Conservation (phyloP, 257 asterid genomes). For the Solanum ossicruentum region DNA sequence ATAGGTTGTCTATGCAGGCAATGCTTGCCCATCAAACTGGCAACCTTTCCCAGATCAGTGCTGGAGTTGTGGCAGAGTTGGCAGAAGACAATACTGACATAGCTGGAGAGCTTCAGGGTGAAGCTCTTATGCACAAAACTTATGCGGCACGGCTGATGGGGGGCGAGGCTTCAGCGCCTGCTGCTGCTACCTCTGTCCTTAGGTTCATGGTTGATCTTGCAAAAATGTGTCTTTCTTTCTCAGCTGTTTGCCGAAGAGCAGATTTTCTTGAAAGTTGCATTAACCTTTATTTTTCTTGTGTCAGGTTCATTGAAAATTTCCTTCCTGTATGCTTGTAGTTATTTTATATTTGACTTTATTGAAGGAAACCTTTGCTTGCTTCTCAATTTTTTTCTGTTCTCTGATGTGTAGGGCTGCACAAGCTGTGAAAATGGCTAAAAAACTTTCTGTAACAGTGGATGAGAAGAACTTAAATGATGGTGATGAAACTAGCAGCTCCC, state of each 20-base stretch:
- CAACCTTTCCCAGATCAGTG: conserved; percentile 81
- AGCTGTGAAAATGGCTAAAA: conserved; percentile 90
- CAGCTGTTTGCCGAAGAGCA: conserved; percentile 74
- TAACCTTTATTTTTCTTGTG: conserved; percentile 93
- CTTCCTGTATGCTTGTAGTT: not conserved
- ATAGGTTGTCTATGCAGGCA: conserved; percentile 73
- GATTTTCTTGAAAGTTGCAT: conserved; percentile 94
- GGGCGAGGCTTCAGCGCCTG: conserved; percentile 99
- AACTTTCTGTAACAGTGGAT: conserved; percentile 51
- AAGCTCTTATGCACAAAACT: conserved; percentile 98
- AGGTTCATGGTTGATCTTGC: conserved; percentile 99
- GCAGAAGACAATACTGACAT: conserved; percentile 68
- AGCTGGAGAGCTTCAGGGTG: conserved; percentile 97
- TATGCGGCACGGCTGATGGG: conserved; percentile 99
- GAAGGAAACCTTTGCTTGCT: not conserved
- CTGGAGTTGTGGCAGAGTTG: conserved; percentile 87
- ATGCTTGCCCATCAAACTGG: conserved; percentile 83
- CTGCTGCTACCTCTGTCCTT: conserved; percentile 93
- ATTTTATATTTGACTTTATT: not conserved
- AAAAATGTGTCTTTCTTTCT: conserved; percentile 94
- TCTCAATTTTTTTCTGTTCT: conserved; percentile 1
- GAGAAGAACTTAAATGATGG: conserved; percentile 63
- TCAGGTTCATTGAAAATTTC: conserved; percentile 42
- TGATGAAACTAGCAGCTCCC: conserved; percentile 77
- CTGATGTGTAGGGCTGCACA: conserved; percentile 65